These are phyloP conservation scores for Antitrichia curtipendula DNA, from an alignment of 225 moss, liverwort and hornwort species.

Conservation along the genomic window DNA sequence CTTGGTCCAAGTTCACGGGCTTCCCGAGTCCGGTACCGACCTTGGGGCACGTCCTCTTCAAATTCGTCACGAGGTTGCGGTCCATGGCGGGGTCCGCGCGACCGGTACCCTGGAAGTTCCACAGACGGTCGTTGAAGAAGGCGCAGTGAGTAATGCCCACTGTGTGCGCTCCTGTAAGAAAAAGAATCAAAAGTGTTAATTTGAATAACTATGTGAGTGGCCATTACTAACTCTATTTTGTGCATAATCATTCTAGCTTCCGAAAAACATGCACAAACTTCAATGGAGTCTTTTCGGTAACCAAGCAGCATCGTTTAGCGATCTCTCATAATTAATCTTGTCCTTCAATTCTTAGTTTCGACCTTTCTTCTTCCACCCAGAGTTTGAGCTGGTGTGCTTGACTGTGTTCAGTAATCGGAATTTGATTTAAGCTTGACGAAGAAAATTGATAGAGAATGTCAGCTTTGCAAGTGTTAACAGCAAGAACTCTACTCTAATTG, in stretches of 20 bases:
- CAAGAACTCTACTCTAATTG: background rate
- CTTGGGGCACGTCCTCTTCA: background rate
- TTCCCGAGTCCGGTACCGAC: background rate
- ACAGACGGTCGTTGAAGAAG: constrained; percentile 10
- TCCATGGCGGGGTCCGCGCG: constrained; percentile 18
- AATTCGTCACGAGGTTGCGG: background rate
- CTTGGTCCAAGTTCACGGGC: constrained; percentile 13
- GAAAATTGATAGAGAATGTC: background rate
- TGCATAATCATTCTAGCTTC: background rate
- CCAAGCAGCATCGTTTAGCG: background rate
- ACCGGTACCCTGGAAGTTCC: constrained; percentile 12
- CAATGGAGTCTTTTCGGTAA: background rate
- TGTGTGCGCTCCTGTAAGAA: constrained; percentile 6
- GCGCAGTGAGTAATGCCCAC: constrained; percentile 22
- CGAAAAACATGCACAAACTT: background rate
- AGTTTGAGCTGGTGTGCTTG: background rate
- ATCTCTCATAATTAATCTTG: background rate
- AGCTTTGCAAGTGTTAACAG: background rate
- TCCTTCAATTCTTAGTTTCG: background rate
- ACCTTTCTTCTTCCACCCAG: background rate
- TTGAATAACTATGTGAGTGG: background rate
- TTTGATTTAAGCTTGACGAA: background rate
- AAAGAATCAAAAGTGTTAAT: no score
- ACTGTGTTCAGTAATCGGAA: background rate
- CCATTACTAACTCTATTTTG: background rate